Evolutionary conservation across 352 stramenopile genomes (phyloP).

Genomic region (Phytopythium kandeliae): DNA sequence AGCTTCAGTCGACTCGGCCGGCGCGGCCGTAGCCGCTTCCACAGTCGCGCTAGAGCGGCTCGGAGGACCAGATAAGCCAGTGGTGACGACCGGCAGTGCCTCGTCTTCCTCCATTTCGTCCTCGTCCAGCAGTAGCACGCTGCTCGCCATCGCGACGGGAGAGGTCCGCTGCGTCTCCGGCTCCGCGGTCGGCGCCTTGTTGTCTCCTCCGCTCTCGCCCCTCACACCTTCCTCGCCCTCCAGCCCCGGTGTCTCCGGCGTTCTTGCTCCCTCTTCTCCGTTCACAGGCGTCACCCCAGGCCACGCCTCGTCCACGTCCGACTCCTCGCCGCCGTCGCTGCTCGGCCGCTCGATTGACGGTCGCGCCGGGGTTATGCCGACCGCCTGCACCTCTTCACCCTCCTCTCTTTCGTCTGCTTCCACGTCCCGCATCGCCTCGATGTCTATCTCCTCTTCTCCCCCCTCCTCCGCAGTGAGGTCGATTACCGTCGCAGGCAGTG

Average conservation of each 20-base stretch:
- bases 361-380: background rate
- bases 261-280: conserved; percentile 3
- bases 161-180: background rate
- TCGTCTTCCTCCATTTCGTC: conserved; percentile 31
- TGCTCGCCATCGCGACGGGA: background rate
- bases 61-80: background rate
- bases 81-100: conserved; percentile 15
- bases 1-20: background rate
- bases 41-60: background rate
- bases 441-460: conserved; percentile 40
- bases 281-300: conserved; percentile 7
- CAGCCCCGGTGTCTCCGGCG: conserved; percentile 6
- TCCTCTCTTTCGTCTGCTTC: background rate
- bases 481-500: conserved; percentile 29
- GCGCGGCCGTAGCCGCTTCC: background rate
- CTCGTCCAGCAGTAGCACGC: conserved; percentile 8
- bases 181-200: background rate
- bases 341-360: background rate
- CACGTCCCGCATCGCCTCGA: background rate
- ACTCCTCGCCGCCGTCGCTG: conserved; percentile 20
- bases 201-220: conserved; percentile 1
- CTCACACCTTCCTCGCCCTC: conserved; percentile 1
- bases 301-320: conserved; percentile 63
- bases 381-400: background rate
- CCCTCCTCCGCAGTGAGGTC: conserved; percentile 57